Conservation (phyloP, 225 moss, liverwort and hornwort species). For the Lunularia cruciata region DNA sequence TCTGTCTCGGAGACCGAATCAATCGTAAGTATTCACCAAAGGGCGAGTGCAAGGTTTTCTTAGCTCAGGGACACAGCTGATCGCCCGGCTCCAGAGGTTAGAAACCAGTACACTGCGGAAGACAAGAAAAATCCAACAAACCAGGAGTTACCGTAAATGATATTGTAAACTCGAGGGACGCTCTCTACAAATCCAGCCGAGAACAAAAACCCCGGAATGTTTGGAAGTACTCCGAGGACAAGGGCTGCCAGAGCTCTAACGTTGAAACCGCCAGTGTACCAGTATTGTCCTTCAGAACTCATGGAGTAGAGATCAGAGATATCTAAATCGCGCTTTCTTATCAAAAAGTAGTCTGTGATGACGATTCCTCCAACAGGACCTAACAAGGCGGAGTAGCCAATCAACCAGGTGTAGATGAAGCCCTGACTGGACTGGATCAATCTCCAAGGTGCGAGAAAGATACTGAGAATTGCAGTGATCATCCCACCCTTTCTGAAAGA, state of each 20-base stretch:
- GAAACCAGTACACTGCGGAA: slow-evolving; percentile 53
- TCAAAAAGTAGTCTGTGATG: slow-evolving; percentile 67
- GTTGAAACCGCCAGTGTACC: slow-evolving; percentile 78
- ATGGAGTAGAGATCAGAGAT: slow-evolving; percentile 64
- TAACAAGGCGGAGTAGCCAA: slow-evolving; percentile 87
- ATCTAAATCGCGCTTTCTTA: slow-evolving; percentile 55
- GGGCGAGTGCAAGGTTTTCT: not conserved
- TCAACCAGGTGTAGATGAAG: slow-evolving; percentile 90
- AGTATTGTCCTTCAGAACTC: slow-evolving; percentile 50
- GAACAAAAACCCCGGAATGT: slow-evolving; percentile 71
- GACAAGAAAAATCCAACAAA: slow-evolving; percentile 72
- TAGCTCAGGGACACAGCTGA: not conserved
- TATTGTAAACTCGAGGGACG: slow-evolving; percentile 45
- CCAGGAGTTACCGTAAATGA: slow-evolving; percentile 79
- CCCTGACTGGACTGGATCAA: slow-evolving; percentile 77
- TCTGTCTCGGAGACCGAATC: not conserved
- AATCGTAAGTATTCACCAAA: not conserved
- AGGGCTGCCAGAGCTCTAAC: slow-evolving; percentile 66
- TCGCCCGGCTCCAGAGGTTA: slow-evolving; percentile 31
- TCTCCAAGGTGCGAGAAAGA: slow-evolving; percentile 83
- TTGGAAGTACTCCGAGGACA: slow-evolving; percentile 60
- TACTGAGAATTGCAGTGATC: slow-evolving; percentile 59
- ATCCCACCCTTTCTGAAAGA: slow-evolving; percentile 69
- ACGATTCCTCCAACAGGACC: slow-evolving; percentile 90
- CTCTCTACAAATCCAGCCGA: slow-evolving; percentile 42